Base-by-base conservation (phyloP, 1,284 basidiomycete genomes). In the Gomphus bonarii region DNA sequence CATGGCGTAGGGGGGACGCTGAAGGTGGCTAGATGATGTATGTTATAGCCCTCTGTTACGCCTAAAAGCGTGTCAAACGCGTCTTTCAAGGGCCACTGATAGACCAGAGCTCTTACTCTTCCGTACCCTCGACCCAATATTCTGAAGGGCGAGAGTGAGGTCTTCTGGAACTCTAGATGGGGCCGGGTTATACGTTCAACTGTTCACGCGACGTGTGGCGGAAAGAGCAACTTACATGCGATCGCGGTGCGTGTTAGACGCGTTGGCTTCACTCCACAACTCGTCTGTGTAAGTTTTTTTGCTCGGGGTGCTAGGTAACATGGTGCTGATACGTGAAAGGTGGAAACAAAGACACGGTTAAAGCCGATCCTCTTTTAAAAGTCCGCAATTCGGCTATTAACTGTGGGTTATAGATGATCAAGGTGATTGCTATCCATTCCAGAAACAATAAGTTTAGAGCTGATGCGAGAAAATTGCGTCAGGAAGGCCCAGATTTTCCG, bases 41-140 rank as follows among this genome's bases (percentile, higher is more conserved):
- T 51, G 16, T 38, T 51, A 46, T 53, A 58, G 40, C 56, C 56
- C 16, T 58, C 56, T 16, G 42, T 58, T 30, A 58, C 56, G 49
- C 50, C 56, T 58, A 40, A 43, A 44, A 52, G 40, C 49, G 48
- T 40, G 49, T 57, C 38, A 51, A 44, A 50, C 55, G 55, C 49
- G 55, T 47, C 20, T 44, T 35, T 28, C 25, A 18, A 5, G 18
- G 12, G n/a, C 25, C 8, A 12, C 18, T 43, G 7, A 33, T n/a
- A 28, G 22, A 57, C 14, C 28, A 53, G 7, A 36, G 8, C 25
- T 18, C 50, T 40, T 18, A 58, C 56, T 58, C 33, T 58, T 58
- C 6, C 56, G 56, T 33, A 58, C 49, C 5, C 56, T 33, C 4
- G 50, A 52, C n/a, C 50, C 56, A 20, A 58, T 7, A 38, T 46